A percentile compares a stretch with the other conserved stretches of the same genome.
phyloP scores from a whole-genome alignment of 768 basidiomycete species.

The Tremella fuciformis region DNA sequence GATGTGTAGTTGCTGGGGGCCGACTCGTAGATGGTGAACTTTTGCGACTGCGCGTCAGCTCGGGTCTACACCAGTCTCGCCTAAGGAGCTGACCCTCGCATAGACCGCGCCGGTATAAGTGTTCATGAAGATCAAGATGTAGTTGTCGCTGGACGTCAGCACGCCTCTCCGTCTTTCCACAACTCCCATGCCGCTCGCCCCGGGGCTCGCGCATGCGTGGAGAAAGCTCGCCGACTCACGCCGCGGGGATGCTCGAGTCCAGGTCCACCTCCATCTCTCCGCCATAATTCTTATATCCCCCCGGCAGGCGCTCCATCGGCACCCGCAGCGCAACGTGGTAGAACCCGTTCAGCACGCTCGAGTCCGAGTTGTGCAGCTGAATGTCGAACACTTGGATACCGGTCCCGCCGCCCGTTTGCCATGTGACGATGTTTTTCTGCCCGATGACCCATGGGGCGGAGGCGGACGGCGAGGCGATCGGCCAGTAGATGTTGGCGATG shows the following conservation, averaged over 20 bases:
- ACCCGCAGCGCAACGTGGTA: slow-evolving; percentile 46
- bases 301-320: slow-evolving; percentile 40
- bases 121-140: slow-evolving; percentile 49
- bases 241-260: slow-evolving; percentile 26
- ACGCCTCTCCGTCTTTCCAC: background rate
- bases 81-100: slow-evolving; percentile 24
- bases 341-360: slow-evolving; percentile 45
- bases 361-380: slow-evolving; percentile 46
- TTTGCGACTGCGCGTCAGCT: slow-evolving; percentile 27
- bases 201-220: too few relatives aligned
- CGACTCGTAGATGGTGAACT: slow-evolving; percentile 43
- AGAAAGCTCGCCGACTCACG: slow-evolving; percentile 25
- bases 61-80: background rate
- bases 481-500: slow-evolving; percentile 47
- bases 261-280: slow-evolving; percentile 49
- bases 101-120: slow-evolving; percentile 47
- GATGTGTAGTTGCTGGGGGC: slow-evolving; percentile 44
- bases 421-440: slow-evolving; percentile 41
- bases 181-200: background rate
- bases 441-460: slow-evolving; percentile 47
- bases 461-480: slow-evolving; percentile 32
- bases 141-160: slow-evolving; percentile 38
- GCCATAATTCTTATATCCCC: slow-evolving; percentile 43
- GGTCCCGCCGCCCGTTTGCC: slow-evolving; percentile 45
- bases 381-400: slow-evolving; percentile 50